Base-by-base conservation (phyloP, 306 rosid species). In the Mucuna pruriens region DNA sequence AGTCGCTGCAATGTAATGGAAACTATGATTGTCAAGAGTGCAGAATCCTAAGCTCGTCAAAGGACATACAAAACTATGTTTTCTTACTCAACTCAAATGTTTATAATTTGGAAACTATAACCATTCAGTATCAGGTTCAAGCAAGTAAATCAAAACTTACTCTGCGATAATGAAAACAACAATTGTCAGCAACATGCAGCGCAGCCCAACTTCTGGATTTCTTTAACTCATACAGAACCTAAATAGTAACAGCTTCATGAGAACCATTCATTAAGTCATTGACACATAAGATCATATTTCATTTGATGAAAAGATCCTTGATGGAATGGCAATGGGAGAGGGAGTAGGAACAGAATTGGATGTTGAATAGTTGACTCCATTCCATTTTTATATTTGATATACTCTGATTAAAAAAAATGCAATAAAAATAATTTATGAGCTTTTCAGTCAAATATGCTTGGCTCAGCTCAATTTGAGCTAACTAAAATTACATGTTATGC, bases 91-190 rank as follows among this genome's bases (percentile, higher is more conserved):
- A 77, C 26, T 54, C 13, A 54, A 57, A 13, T 10, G 33, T 20
- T 19, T 77, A n/a, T 45, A 54, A 61, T 70, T 67, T 15, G 15
- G 69, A 61, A 80, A 31, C 26, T 54, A 71, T 34, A 81, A 60
- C 55, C 51, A 79, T 9, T 23, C 70, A 26, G 5, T 40, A 71
- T 36, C 64, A 79, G 46, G 52, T 78, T 51, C 79, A 79, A 76
- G 79, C 54, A 9, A 16, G 63, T 34, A 65, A 61, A 66, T 68
- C 66, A 71, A 82, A 71, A 82, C 99, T 89, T 86, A 95, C 99
- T 82, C 92, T 84, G 70, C 92, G 95, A 80, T 88, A 93, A 71
- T 95, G 98, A 77, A 88, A 93, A 91, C 98, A 91, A 72, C 92
- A 86, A 85, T 83, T 84, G 85, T 95, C 98, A 76, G 98, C 90